Evolutionary conservation across 192 early-diverging fungal genomes (phyloP), one percentile per base, ranked within the genome.

Genomic region (Jimgerdemannia flammicorona): DNA sequence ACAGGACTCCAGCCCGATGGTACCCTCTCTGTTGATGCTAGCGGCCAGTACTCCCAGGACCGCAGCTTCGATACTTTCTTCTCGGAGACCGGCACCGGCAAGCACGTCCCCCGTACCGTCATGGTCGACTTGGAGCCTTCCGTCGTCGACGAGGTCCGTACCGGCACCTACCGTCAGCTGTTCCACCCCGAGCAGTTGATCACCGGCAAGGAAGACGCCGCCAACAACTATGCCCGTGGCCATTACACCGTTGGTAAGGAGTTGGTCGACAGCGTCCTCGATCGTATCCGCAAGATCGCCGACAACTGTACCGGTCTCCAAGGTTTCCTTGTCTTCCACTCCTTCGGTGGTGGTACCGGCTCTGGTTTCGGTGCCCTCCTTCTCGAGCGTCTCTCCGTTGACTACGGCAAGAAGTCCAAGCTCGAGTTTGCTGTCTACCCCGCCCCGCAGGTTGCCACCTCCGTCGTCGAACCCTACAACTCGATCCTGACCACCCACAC

Each of bases 351-450:
- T 83, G 98, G 98, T 77, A 99, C 98, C 54, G 98, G 98, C 71
- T 99, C 98, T 67, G 98, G 98, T 77, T 99, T 99, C 81, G 98
- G 98, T 81, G 95, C 98, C 43, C 89, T 99, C 77, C 91, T 99
- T 64, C 86, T 99, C 59, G 98, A 99, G 87, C 97, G 98, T 82
- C 90, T 99, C 65, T 99, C 97, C n/a, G 97, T 98, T 72, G 98
- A 99, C 89, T 99, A 99, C 86, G 97, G 98, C 83, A 99, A 99
- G 86, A 99, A 99, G 93, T 98, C 96, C 84, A 99, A 99, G 93
- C 93, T 99, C 80, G 97, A 99, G 90, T 99, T 98, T 87, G 96
- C 96, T 4, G 96, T 99, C 49, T 99, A 99, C 91, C 97, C 97
- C 17, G 97, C 97, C 63, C 97, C 97, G 71, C 96, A 95, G 84